A percentile compares a stretch with the other conserved stretches of the same genome.
Conservation (phyloP, 305 asterid species). For the Fraxinus sp. region DNA sequence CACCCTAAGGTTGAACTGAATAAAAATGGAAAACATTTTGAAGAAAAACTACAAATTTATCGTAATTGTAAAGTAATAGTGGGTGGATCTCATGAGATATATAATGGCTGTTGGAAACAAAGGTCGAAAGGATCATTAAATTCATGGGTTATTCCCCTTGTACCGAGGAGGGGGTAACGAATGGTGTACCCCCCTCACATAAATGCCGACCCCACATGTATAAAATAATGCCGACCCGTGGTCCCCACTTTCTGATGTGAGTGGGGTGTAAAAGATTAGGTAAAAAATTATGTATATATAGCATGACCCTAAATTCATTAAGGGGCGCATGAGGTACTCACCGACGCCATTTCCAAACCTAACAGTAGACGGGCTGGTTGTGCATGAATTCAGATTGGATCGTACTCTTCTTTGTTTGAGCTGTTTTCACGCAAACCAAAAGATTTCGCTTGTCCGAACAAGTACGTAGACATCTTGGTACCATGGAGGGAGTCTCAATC, state of each 20-base stretch:
- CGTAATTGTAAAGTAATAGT: not conserved
- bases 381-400: not conserved
- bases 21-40: not conserved
- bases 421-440: not conserved
- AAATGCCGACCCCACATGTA: too few species aligned
- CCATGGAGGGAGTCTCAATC: not conserved
- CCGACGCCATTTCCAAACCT: not conserved
- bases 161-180: too few species aligned
- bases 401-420: not conserved
- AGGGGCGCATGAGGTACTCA: not conserved
- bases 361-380: not conserved
- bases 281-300: too few species aligned
- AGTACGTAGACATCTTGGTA: not conserved
- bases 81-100: not conserved
- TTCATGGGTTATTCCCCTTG: too few species aligned
- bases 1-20: not conserved
- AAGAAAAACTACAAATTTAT: not conserved
- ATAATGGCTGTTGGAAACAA: not conserved
- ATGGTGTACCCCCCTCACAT: too few species aligned
- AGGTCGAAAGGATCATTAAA: not conserved
- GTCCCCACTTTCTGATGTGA: too few species aligned
- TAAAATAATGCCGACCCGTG: too few species aligned
- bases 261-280: too few species aligned
- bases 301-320: not conserved
- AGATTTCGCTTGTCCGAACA: not conserved